Base-by-base conservation (phyloP, 306 rosid species). In the Mimosa bimucronata region DNA sequence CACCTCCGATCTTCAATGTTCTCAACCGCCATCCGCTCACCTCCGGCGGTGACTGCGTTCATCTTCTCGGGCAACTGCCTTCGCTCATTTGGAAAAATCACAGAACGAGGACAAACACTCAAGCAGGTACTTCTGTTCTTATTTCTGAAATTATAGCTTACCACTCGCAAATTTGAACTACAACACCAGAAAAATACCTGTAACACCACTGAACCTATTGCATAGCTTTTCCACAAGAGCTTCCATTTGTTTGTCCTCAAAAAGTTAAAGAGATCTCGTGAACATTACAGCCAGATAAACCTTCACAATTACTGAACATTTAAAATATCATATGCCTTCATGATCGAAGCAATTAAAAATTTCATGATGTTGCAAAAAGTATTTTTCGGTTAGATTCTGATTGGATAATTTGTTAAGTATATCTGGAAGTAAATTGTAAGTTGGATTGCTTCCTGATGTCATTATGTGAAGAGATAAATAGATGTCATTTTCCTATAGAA, bases 151-250 rank as follows among this genome's bases (percentile, higher is more conserved):
- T n/a, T n/a, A n/a, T n/a, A n/a, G n/a, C n/a, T n/a, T n/a, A n/a
- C n/a, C n/a, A n/a, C n/a, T n/a, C n/a, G n/a, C n/a, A n/a, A n/a
- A n/a, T n/a, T n/a, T n/a, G n/a, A n/a, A n/a, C n/a, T n/a, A n/a
- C n/a, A n/a, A n/a, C n/a, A n/a, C n/a, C n/a, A n/a, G n/a, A 61
- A 52, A 44, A 44, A 62, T 87, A 94, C 98, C 98, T 83, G 95
- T 76, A 76, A 86, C 94, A 77, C 98, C 98, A 82, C 86, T 86
- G 85, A 94, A 94, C 85, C 98, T 84, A 83, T 94, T 93, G 69
- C 97, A 94, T 44, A 94, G 87, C 91, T 94, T 94, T 87, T 94
- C 98, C 78, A 94, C 97, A 80, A 94, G 95, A 57, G 98, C 87
- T 81, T 94, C 98, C 97, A 90, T 94, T 83, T 94, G 97, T 81